These are phyloP conservation scores for Haberlea rhodopensis DNA, from an alignment of 257 asterid species.

Conservation along the genomic window DNA sequence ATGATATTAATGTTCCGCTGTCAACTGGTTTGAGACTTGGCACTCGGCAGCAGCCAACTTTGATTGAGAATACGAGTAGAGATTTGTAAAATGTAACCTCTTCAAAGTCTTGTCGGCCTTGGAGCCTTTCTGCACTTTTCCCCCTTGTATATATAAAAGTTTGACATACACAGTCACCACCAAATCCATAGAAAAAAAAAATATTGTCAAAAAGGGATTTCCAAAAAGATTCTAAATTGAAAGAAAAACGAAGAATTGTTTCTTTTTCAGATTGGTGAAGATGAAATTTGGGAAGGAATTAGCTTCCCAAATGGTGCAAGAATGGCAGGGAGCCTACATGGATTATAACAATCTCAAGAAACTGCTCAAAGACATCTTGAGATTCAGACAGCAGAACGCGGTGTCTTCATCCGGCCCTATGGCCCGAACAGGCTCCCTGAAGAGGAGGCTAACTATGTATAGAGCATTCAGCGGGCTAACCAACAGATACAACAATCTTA, in stretches of 20 bases:
- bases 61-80: conserved; percentile 18
- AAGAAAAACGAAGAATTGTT: background rate
- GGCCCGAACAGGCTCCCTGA: conserved; percentile 34
- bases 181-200: too few species aligned
- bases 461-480: conserved; percentile 81
- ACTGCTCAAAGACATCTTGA: too few species aligned
- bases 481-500: conserved; percentile 18
- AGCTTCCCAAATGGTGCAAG: too few species aligned
- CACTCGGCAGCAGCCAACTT: background rate
- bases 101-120: too few species aligned
- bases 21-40: background rate
- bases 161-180: too few species aligned
- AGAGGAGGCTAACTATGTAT: too few species aligned
- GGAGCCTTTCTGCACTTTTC: too few species aligned
- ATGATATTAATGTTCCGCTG: background rate
- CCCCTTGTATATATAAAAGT: too few species aligned
- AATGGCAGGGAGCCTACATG: too few species aligned
- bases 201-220: too few species aligned
- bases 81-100: conserved; percentile 9
- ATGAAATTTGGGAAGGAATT: too few species aligned
- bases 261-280: background rate
- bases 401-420: conserved; percentile 11
- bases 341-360: too few species aligned
- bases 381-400: conserved; percentile 27
- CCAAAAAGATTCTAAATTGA: background rate